Evolutionary conservation across 352 stramenopile species (phyloP).

Genomic region (Globisporangium perplexum): DNA sequence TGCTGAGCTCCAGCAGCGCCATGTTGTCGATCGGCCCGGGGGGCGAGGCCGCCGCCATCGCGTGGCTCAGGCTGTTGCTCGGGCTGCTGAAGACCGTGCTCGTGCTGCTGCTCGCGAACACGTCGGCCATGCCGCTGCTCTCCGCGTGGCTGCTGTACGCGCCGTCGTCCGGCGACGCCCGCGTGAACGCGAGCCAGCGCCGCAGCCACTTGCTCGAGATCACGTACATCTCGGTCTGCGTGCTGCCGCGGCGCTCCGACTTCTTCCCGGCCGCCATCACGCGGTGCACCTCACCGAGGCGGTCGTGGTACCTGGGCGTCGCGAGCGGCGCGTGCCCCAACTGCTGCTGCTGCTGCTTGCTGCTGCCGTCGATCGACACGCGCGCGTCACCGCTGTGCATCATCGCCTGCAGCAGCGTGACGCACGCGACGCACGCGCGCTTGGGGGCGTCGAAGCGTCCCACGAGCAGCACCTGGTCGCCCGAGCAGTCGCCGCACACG

Average conservation of each 20-base stretch:
- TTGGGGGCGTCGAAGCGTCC: slow-evolving; percentile 46
- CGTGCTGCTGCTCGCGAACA: slow-evolving; percentile 1
- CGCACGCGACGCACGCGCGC: slow-evolving; percentile 55
- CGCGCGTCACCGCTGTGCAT: slow-evolving; percentile 33
- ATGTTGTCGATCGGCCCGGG: slow-evolving; percentile 60
- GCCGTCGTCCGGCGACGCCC: slow-evolving; percentile 2
- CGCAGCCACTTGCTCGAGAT: slow-evolving; percentile 57
- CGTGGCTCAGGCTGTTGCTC: slow-evolving; percentile 11
- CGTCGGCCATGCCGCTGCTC: slow-evolving; percentile 9
- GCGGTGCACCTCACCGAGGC: slow-evolving; percentile 55
- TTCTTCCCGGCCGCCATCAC: slow-evolving; percentile 63
- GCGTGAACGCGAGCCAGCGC: slow-evolving; percentile 59
- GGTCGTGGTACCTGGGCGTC: slow-evolving; percentile 51
- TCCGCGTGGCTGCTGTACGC: slow-evolving; percentile 16
- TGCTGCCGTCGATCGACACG: slow-evolving; percentile 32
- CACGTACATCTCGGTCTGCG: slow-evolving; percentile 49
- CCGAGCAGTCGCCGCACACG: slow-evolving; percentile 68
- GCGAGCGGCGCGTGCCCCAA: slow-evolving; percentile 7
- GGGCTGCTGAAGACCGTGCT: slow-evolving; percentile 12
- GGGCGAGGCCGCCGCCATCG: slow-evolving; percentile 8
- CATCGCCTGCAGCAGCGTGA: slow-evolving; percentile 54
- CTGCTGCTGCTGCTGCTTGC: slow-evolving; percentile 14
- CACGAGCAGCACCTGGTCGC: slow-evolving; percentile 49
- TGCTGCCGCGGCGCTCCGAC: slow-evolving; percentile 38
- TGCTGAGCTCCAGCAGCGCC: slow-evolving; percentile 41